Percentiles rank a stretch among this genome's conserved stretches.
phyloP scores from a whole-genome alignment of 208 protist genomes.

The Acanthamoeba castellanii region DNA sequence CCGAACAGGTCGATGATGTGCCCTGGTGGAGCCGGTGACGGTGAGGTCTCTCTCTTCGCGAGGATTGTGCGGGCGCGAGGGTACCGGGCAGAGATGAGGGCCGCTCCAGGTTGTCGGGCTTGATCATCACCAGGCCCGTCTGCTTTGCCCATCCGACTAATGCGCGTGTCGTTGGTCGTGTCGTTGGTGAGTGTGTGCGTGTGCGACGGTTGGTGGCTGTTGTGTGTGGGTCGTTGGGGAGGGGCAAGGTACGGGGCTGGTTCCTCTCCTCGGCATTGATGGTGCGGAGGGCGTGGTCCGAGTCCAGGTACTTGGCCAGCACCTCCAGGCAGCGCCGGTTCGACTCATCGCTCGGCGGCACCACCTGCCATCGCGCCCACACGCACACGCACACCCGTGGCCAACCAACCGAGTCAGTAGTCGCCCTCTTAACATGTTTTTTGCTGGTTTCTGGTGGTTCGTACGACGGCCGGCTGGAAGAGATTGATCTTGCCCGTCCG shows the following conservation, averaged over 20 bases:
- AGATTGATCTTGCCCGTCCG: background rate
- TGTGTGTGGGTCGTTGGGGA: background rate
- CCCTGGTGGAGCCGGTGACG: background rate
- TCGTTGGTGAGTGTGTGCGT: no score
- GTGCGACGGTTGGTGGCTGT: no score
- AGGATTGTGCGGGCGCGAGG: background rate
- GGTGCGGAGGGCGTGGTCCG: background rate
- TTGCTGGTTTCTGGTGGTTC: background rate
- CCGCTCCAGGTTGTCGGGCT: constrained; percentile 1
- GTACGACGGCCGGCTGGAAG: constrained; percentile 40
- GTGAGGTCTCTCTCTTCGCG: background rate
- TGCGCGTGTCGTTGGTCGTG: no score
- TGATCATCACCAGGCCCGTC: constrained; percentile 46
- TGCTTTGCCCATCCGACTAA: constrained; percentile 12
- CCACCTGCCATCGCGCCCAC: background rate
- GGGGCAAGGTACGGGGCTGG: background rate
- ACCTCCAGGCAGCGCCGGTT: background rate
- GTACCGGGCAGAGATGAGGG: background rate
- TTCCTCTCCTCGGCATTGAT: background rate
- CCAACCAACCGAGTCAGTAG: background rate
- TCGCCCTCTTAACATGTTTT: background rate
- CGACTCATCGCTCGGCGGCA: constrained; percentile 12
- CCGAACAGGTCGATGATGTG: constrained; percentile 52
- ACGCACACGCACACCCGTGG: no score
- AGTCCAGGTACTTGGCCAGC: constrained; percentile 20